Evolutionary conservation across 2,329 filamentous ascomycete species (phyloP), one percentile per base, ranked within the genome.

Genomic region (Cordyceps javanica): DNA sequence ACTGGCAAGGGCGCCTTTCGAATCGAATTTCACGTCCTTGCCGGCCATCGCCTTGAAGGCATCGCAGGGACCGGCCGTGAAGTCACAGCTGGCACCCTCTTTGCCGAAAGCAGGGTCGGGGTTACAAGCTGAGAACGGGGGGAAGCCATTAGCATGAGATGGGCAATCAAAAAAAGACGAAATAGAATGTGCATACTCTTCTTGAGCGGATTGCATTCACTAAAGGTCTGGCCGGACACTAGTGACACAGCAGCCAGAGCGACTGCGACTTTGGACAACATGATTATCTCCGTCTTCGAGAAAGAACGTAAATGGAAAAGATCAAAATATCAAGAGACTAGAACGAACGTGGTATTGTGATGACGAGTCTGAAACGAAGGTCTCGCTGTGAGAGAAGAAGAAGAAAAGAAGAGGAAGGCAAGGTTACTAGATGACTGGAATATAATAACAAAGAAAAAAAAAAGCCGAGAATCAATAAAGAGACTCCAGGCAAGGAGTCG

Each of bases 61-160:
- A 62, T 82, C 77, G 61, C 86, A 91, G 30, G 76, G 69, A 58
- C 89, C 89, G 70, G 87, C 78, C 59, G 84, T 88, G 76, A 96
- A 94, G 77, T 96, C 90, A 68, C 92, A 85, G 59, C 65, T 64
- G 53, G 74, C 64, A n/a, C 59, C 60, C 41, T 71, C 75, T 74
- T 70, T 85, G 54, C 89, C 91, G 13, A 97, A 79, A 11, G 92
- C 93, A 61, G 88, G 81, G 70, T 95, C 81, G 58, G 87, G 72
- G 51, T 89, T 83, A 75, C 93, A 97, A 32, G 68, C 81, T 82
- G 28, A 2, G 25, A 21, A 42, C 11, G 4, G 46, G 32, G 23
- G 21, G 4, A 4, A 23, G 4, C 3, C 19, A 19, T 50, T n/a
- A 50, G 38, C 19, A 38, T 28, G 38, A 34, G 32, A 19, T 21